Evolutionary conservation across 2,329 filamentous ascomycete genomes (phyloP), one percentile per base, ranked within the genome.

Genomic region (Claviceps sp.): DNA sequence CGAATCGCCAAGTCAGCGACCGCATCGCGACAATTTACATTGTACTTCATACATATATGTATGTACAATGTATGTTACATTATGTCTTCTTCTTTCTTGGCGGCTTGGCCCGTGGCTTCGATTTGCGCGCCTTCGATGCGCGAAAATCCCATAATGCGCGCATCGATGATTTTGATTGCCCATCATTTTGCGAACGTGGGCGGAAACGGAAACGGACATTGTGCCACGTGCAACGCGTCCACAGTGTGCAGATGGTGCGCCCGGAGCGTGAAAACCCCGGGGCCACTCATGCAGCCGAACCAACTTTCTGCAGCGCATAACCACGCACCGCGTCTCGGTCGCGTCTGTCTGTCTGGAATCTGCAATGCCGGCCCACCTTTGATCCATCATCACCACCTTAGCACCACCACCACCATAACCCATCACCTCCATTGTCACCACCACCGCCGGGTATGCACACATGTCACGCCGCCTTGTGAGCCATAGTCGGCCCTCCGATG

Each of bases 401-500:
- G 57, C 41, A 10, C 45, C 7, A 54, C 53, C 48, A 60, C 34
- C 17, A 43, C 41, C 41, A 48, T 50, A 24, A 48, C 37, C 19
- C 45, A 19, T 41, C 40, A 17, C 41, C 38, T 17, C 48, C 48
- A 24, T 44, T 17, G 13, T 11, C 42, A 24, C 19, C 40, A 26
- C 45, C 44, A 41, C 57, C 46, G 5, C 45, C 8, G 54, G 50
- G 58, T 19, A 30, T 8, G 11, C 19, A 49, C 22, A n/a, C 45
- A 69, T 70, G 67, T 62, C 67, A 19, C 64, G 63, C 40, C 62
- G 64, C 46, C 62, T 65, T 17, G 54, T 65, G 53, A 64, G 63
- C 41, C 64, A 64, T 51, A 38, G 55, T 52, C 52, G 42, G 19
- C 47, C 56, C 24, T 44, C 55, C 44, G 40, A 54, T 43, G 44